Base-by-base conservation (phyloP, 2,329 filamentous ascomycete species). In the Dryadomyces quercus-mongolicae region DNA sequence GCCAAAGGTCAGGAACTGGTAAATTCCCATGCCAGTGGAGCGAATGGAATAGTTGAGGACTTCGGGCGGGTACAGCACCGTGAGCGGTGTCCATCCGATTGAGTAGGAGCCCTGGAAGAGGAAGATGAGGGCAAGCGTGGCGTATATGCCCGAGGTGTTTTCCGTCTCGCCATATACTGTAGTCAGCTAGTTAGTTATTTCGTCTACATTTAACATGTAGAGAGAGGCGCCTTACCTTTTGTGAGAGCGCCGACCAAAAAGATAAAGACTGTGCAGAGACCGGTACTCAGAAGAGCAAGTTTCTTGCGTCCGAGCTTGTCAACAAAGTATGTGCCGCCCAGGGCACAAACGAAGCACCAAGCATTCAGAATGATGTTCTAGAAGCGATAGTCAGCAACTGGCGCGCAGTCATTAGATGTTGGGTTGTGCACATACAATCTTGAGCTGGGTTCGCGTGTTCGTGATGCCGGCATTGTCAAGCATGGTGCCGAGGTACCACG, bases 401-500 rank as follows among this genome's bases (percentile, higher is more conserved):
- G n/a, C n/a, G n/a, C n/a, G 43, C 9, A 20, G 16, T 20, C 5
- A 45, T 3, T n/a, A n/a, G 18, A 18, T 4, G 43, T 45, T 5
- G 12, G 25, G 25, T 8, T 31, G 25, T 8, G 8, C 25, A 31
- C 43, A 16, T 45, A 45, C 43, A 20, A 49, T 36, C 34, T 49
- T n/a, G 10, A 49, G 48, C 48, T 49, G 48, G 5, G 48, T 49
- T 21, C 15, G 6, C 31, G 34, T 38, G 18, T 49, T n/a, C 6
- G 56, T 54, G 40, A 58, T 56, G 40, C 56, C 56, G 13, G 44
- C 44, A 6, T 45, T 42, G 13, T 34, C 20, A 8, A 57, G 21
- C 38, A 54, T 54, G n/a, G 15, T 22, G 18, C 55, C 53, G 21
- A 57, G 50, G 13, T 51, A 57, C 5, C 47, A 56, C 57, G 34